Percentiles rank a stretch among this genome's conserved stretches.
Evolutionary conservation across 192 early-diverging fungal species (phyloP).

Genomic region (Phycomyces nitens): DNA sequence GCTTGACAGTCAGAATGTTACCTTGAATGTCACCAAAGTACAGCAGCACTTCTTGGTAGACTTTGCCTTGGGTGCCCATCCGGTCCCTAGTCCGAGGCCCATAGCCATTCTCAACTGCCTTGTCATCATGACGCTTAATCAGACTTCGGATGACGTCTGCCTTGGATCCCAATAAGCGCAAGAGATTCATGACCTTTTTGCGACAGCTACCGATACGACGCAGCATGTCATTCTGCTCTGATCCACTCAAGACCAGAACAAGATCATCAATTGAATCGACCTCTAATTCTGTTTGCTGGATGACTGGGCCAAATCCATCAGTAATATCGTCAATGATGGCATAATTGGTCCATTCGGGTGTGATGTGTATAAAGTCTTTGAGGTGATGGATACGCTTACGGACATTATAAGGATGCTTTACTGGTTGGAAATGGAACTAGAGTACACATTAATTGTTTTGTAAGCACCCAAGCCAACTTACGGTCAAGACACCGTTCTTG

Average conservation of each 20-base stretch:
- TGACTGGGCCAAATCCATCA: slow-evolving; percentile 61
- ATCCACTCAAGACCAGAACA: slow-evolving; percentile 54
- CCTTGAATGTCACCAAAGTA: slow-evolving; percentile 77
- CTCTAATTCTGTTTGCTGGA: slow-evolving; percentile 66
- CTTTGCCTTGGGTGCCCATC: neutral
- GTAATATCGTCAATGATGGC: slow-evolving; percentile 75
- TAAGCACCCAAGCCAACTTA: slow-evolving; percentile 20
- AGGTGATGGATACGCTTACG: slow-evolving; percentile 58
- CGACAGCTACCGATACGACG: slow-evolving; percentile 67
- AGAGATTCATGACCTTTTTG: slow-evolving; percentile 63
- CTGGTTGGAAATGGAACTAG: slow-evolving; percentile 57
- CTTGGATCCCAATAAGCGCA: slow-evolving; percentile 61
- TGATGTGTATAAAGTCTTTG: slow-evolving; percentile 27
- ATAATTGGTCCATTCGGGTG: slow-evolving; percentile 69
- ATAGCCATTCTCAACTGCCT: slow-evolving; percentile 10
- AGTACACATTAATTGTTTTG: neutral
- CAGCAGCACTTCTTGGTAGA: slow-evolving; percentile 57
- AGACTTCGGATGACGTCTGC: slow-evolving; percentile 67
- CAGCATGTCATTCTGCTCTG: slow-evolving; percentile 62
- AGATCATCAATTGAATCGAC: slow-evolving; percentile 74
- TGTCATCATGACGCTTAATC: slow-evolving; percentile 50
- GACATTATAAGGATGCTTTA: slow-evolving; percentile 58
- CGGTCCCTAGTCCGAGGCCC: neutral
- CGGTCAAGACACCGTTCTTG: slow-evolving; percentile 66
- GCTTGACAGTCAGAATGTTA: slow-evolving; percentile 13